Base-by-base conservation (phyloP, 2,329 filamentous ascomycete genomes). In the Claviceps sp. region DNA sequence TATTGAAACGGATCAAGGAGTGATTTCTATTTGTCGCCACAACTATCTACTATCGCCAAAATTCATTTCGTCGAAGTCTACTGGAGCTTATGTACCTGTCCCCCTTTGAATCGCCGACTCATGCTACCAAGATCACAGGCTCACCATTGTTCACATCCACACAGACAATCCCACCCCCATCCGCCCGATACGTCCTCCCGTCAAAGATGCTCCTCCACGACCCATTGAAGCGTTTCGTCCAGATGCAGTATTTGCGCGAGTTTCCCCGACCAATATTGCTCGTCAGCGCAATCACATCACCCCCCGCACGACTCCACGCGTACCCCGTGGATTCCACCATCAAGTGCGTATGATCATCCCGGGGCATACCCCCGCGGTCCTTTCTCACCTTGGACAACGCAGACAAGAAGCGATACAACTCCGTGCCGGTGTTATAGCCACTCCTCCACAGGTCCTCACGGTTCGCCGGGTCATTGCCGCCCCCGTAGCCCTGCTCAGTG, bases 371-470 rank as follows among this genome's bases (percentile, higher is more conserved):
- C 8, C 71, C 71, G 1, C 68, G 69, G 17, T 69, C 59, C 64
- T 63, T 70, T 14, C 74, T 72, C 13, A 76, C 68, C 5, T 61
- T 62, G 50, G 76, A 76, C 13, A 77, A 59, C 0, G 58, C 50
- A 16, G 56, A 51, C 47, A 61, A 71, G 42, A 69, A 67, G n/a
- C 61, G 56, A 63, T 80, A 81, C 13, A 80, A 64, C 26, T 73
- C 68, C 7, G 69, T 57, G 4, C 64, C 56, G 1, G 68, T 74
- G 54, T 68, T 59, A 62, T 74, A 82, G 6, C 64, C 65, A 11
- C 73, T 76, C 11, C 72, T 63, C 80, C 79, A 83, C 43, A 77
- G 67, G 7, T 78, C 76, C 59, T 82, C 78, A n/a, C 78, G 75
- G 58, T 76, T 75, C 49, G 69, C 71, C 0, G 71, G 65, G 8